These are phyloP conservation scores for Chlorella sp. DNA, from an alignment of 139 green algal species.

Conservation along the genomic window DNA sequence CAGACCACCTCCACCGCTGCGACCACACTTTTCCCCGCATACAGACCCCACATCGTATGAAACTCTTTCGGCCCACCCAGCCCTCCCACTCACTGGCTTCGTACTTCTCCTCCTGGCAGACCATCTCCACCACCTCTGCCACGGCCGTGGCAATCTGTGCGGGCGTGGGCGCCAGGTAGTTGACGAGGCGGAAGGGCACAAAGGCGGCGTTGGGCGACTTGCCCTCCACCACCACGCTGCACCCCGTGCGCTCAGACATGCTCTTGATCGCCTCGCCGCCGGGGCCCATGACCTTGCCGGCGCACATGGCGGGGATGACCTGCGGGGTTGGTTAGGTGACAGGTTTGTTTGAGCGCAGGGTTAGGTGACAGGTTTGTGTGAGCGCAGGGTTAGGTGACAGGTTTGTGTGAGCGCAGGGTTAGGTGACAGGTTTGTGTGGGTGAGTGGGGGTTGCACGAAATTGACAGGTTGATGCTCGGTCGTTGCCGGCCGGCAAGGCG, in stretches of 20 bases:
- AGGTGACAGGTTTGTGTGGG: not conserved
- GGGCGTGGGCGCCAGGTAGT: constrained; percentile 5
- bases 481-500: too few species aligned
- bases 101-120: constrained; percentile 44
- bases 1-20: not conserved
- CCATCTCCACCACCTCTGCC: constrained; percentile 27
- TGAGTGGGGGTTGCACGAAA: too few species aligned
- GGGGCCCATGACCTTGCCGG: constrained; percentile 48
- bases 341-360: too few species aligned
- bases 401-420: too few species aligned
- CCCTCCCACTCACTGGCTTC: not conserved
- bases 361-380: too few species aligned
- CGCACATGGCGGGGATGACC: constrained; percentile 46
- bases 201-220: constrained; percentile 43
- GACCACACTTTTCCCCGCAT: too few species aligned
- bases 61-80: too few species aligned
- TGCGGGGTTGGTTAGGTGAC: constrained; percentile 10
- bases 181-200: constrained; percentile 47
- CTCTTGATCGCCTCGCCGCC: constrained; percentile 36
- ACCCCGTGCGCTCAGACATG: constrained; percentile 14
- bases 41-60: not conserved
- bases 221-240: constrained; percentile 44
- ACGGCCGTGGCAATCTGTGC: constrained; percentile 21
- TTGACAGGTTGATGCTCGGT: too few species aligned
- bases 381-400: too few species aligned